Evolutionary conservation across 768 basidiomycete genomes (phyloP).

Genomic region (Russula foetens): DNA sequence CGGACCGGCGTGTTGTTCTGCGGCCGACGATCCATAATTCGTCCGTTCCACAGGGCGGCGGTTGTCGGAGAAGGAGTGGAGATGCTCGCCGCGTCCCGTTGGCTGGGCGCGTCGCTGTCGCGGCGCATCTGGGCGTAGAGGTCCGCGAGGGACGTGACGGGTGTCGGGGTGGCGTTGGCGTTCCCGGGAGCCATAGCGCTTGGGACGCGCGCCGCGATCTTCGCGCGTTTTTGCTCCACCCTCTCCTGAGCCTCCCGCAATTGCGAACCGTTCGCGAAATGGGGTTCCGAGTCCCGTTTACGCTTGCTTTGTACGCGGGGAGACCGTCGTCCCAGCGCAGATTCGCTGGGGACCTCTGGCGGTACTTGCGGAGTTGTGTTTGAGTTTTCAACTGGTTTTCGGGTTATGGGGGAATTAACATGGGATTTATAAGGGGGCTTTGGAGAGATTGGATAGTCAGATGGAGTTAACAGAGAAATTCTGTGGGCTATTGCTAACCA

Average conservation of each 20-base stretch:
- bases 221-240: slow-evolving; percentile 13
- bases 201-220: slow-evolving; percentile 10
- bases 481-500: neutral
- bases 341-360: neutral
- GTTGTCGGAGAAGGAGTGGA: neutral
- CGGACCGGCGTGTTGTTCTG: neutral
- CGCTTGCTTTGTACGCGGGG: neutral
- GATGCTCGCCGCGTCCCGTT: neutral
- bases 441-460: neutral
- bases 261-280: neutral
- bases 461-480: neutral
- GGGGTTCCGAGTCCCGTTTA: neutral
- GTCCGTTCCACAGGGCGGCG: neutral
- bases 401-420: too few species aligned
- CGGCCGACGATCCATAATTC: neutral
- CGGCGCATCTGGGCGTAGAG: slow-evolving; percentile 11
- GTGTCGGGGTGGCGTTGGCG: neutral
- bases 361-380: neutral
- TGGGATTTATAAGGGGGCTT: neutral
- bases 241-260: slow-evolving; percentile 7
- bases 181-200: neutral
- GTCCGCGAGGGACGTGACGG: slow-evolving; percentile 7
- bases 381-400: too few species aligned
- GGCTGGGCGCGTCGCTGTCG: neutral
- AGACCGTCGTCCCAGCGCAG: neutral